Conservation (phyloP, 441 rosid species). For the Euphorbia neoarborescens region DNA sequence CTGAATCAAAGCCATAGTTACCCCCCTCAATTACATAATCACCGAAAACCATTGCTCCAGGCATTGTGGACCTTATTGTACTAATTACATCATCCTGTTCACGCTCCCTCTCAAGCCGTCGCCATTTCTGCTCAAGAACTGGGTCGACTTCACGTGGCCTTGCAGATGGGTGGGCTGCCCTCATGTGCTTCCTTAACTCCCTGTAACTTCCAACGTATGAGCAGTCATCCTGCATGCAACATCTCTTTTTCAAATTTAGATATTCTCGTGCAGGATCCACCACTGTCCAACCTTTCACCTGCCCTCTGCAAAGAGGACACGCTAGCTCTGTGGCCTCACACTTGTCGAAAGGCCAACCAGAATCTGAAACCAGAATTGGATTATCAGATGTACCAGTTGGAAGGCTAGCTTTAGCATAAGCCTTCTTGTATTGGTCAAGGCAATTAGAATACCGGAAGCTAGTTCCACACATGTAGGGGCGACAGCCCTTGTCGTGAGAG, state of each 20-base stretch:
- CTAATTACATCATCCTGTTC: slow-evolving; percentile 70
- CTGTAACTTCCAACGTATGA: slow-evolving; percentile 61
- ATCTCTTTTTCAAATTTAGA: slow-evolving; percentile 65
- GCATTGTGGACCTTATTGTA: slow-evolving; percentile 77
- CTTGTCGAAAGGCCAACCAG: slow-evolving; percentile 37
- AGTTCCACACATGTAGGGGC: slow-evolving; percentile 96
- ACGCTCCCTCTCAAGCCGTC: slow-evolving; percentile 66
- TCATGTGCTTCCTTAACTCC: slow-evolving; percentile 94
- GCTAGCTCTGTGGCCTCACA: slow-evolving; percentile 53
- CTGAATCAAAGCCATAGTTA: slow-evolving; percentile 37
- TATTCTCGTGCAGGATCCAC: slow-evolving; percentile 77
- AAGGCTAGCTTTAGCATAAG: slow-evolving; percentile 50
- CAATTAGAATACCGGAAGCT: slow-evolving; percentile 92
- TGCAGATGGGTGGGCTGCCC: slow-evolving; percentile 61
- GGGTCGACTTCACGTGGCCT: slow-evolving; percentile 81
- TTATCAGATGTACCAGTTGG: slow-evolving; percentile 29
- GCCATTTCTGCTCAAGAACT: slow-evolving; percentile 70
- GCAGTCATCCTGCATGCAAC: slow-evolving; percentile 91
- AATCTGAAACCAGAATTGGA: slow-evolving; percentile 29
- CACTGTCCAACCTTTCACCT: slow-evolving; percentile 98
- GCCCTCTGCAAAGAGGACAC: slow-evolving; percentile 94
- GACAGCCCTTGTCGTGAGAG: slow-evolving; percentile 92
- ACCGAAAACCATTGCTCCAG: slow-evolving; percentile 78
- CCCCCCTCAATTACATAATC: slow-evolving; percentile 75
- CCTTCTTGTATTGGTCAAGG: slow-evolving; percentile 84